phyloP scores from a whole-genome alignment of 163 green algal genomes.

The Prototheca cutis region DNA sequence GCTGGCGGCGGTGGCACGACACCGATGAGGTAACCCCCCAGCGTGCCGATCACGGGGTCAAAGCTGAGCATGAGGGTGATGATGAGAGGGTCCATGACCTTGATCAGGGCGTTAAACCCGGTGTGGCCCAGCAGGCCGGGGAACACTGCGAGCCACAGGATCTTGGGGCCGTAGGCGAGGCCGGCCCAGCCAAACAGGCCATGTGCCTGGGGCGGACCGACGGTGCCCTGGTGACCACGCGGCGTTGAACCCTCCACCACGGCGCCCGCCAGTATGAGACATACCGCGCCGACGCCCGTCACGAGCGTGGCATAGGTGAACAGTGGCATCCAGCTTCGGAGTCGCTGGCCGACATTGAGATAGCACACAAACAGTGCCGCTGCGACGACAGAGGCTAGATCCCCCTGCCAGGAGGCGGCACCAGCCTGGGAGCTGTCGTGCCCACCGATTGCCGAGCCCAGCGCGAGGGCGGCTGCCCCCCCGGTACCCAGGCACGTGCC shows the following conservation, averaged over 20 bases:
- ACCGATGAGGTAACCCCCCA: constrained; percentile 35
- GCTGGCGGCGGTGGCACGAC: constrained; percentile 31
- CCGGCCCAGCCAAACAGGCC: too few species aligned
- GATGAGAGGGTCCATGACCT: constrained; percentile 42
- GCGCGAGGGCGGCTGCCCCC: constrained; percentile 30
- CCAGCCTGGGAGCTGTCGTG: not conserved
- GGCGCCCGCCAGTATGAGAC: constrained; percentile 35
- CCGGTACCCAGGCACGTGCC: constrained; percentile 39
- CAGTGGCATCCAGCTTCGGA: constrained; percentile 57
- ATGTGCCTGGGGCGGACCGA: too few species aligned
- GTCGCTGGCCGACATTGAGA: constrained; percentile 36
- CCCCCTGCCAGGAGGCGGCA: constrained; percentile 3
- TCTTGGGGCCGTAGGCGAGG: constrained; percentile 29
- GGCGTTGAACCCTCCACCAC: constrained; percentile 25
- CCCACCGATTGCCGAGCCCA: not conserved
- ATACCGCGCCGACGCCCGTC: constrained; percentile 30
- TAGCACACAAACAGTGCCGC: constrained; percentile 38
- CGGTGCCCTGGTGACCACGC: too few species aligned
- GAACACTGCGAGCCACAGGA: constrained; percentile 52
- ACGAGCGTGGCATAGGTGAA: constrained; percentile 54
- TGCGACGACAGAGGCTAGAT: constrained; percentile 15
- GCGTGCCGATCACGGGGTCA: constrained; percentile 50
- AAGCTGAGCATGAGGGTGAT: constrained; percentile 52
- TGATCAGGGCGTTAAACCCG: constrained; percentile 61
- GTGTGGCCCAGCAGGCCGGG: constrained; percentile 44